Conservation (phyloP, 2,329 filamentous ascomycete species). For the Podosphaera fusca region DNA sequence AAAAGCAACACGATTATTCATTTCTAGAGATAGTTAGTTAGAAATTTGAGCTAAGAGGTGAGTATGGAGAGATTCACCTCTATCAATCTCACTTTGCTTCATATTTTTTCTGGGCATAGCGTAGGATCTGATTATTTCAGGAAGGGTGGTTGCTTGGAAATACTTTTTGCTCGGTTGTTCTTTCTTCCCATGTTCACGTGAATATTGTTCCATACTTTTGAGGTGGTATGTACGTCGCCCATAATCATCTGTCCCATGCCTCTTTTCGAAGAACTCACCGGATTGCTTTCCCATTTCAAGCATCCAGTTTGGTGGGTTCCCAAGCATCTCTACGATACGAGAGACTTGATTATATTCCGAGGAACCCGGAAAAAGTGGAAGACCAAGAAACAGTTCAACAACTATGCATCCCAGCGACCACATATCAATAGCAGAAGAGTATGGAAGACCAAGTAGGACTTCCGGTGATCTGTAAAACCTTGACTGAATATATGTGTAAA, state of each 20-base stretch:
- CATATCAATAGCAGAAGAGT: conserved; percentile 98
- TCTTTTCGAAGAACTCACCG: conserved; percentile 90
- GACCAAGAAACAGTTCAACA: conserved; percentile 83
- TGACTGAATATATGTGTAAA: conserved; percentile 98
- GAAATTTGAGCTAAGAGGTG: conserved; percentile 3
- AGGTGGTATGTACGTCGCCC: conserved; percentile 74
- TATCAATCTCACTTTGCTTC: conserved; percentile 88
- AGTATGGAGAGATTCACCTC: conserved; percentile 38
- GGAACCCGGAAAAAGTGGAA: conserved; percentile 86
- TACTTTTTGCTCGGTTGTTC: conserved; percentile 99
- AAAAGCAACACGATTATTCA: conserved; percentile 92
- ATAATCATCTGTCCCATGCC: conserved; percentile 61
- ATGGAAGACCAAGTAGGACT: conserved; percentile 81
- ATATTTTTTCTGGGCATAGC: conserved; percentile 98
- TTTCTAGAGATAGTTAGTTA: conserved; percentile 36
- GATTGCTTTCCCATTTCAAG: conserved; percentile 96
- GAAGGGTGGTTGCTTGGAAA: conserved; percentile 79
- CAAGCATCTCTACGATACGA: conserved; percentile 92
- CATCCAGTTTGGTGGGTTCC: conserved; percentile 95
- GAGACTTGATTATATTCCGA: conserved; percentile 98
- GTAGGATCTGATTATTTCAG: conserved; percentile 94
- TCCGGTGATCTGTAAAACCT: conserved; percentile 95
- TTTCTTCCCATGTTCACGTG: conserved; percentile 82
- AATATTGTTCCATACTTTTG: conserved; percentile 96
- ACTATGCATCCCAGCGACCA: conserved; percentile 98